Base-by-base conservation (phyloP, 495 filamentous ascomycete species). In the Tuber umbilicatum region DNA sequence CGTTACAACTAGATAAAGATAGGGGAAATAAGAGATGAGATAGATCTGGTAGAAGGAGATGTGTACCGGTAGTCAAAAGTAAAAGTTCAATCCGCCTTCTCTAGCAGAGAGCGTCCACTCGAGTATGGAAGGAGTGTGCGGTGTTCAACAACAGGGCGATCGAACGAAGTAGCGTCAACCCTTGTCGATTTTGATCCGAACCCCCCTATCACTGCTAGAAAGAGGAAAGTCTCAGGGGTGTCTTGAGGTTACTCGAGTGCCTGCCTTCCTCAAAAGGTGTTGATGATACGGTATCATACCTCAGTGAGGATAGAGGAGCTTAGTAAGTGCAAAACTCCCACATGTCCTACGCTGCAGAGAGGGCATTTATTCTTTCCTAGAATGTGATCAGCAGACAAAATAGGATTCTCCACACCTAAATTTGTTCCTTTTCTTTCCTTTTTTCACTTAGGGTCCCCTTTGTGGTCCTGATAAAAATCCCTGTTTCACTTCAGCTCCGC, bases 191-290 rank as follows among this genome's bases (percentile, higher is more conserved):
- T 40, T 41, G 70, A 72, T 68, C 41, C 47, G 45, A 69, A 35
- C 76, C 76, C 50, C 50, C 76, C 76, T 78, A 78, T 76, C 70
- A 68, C 74, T 16, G 40, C 70, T 67, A 38, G 45, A 78, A 76
- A 69, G 70, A 72, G 76, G 19, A 47, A 78, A 73, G 70, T 64
- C 47, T 31, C n/a, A 64, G 55, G 55, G 55, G 55, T 35, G 27
- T 2, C 27, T 5, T 35, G 12, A 64, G 31, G n/a, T 17, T 14
- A 35, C 16, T 12, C n/a, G n/a, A n/a, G n/a, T n/a, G n/a, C n/a
- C n/a, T n/a, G n/a, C n/a, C 27, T 64, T 19, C 55, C 55, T 64
- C 55, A 64, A 64, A 64, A 31, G 55, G n/a, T 64, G 27, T 31
- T 12, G 55, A 64, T 60, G n/a, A 31, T 64, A 55, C 23, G n/a